These are phyloP conservation scores for Madurella mycetomatis DNA, from an alignment of 2,329 filamentous ascomycete genomes.

Conservation along the genomic window DNA sequence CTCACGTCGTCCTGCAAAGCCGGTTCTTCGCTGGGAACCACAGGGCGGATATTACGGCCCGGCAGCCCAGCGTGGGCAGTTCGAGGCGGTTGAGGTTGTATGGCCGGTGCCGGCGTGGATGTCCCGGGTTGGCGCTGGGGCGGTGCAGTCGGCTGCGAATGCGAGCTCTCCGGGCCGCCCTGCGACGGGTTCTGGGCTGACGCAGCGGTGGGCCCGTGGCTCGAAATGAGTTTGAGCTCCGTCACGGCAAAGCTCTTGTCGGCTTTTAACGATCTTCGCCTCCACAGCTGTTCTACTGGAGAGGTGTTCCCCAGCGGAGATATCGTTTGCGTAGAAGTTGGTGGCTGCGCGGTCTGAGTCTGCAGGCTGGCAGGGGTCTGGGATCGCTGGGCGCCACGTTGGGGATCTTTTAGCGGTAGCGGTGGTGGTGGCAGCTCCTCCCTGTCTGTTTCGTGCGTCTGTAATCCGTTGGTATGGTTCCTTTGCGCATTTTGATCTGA, in stretches of 20 bases:
- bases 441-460: neutral
- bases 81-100: conserved; percentile 17
- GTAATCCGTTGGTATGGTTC: conserved; percentile 4
- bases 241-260: conserved; percentile 45
- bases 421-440: conserved; percentile 26
- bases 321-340: conserved; percentile 10
- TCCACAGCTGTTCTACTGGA: conserved; percentile 40
- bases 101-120: conserved; percentile 7
- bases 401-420: conserved; percentile 31
- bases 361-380: conserved; percentile 14
- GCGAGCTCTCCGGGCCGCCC: conserved; percentile 4
- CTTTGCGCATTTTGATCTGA: conserved; percentile 25
- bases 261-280: conserved; percentile 47
- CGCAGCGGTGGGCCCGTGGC: conserved; percentile 48
- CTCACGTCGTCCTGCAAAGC: conserved; percentile 14
- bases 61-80: conserved; percentile 24
- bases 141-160: conserved; percentile 25
- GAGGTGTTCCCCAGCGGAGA: conserved; percentile 17
- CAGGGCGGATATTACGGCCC: conserved; percentile 31
- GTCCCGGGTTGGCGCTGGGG: conserved; percentile 18
- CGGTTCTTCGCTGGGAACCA: conserved; percentile 20
- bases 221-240: conserved; percentile 45
- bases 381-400: conserved; percentile 7
- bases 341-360: conserved; percentile 11
- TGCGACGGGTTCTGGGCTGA: conserved; percentile 22